Percentiles rank a stretch among this genome's conserved stretches.
phyloP scores from a whole-genome alignment of 805 yeast genomes.

The Barnettozyma californica region DNA sequence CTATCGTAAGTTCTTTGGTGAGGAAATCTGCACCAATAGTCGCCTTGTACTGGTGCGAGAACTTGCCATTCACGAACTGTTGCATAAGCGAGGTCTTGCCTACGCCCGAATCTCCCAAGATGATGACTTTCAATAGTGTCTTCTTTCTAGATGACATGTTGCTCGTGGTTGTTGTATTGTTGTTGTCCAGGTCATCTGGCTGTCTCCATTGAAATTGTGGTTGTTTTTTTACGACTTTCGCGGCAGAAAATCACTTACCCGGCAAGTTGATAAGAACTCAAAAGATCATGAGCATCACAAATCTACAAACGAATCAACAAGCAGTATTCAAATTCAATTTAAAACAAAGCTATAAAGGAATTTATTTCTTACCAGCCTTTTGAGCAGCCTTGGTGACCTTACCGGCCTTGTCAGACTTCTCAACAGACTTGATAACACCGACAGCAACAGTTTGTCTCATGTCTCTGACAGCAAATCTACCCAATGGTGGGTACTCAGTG shows the following conservation, averaged over 20 bases:
- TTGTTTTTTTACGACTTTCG: neutral
- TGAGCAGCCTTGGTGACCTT: conserved; percentile 95
- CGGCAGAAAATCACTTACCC: neutral
- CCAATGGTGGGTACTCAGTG: conserved; percentile 95
- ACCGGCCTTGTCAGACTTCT: conserved; percentile 79
- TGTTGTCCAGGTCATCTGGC: neutral
- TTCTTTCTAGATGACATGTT: conserved; percentile 49
- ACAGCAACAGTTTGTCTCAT: conserved; percentile 99
- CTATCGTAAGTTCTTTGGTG: conserved; percentile 84
- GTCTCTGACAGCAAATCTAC: conserved; percentile 99
- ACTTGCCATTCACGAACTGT: conserved; percentile 92
- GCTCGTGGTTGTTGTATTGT: neutral
- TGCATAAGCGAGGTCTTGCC: conserved; percentile 98
- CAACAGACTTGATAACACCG: conserved; percentile 97
- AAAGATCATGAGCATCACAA: too few species aligned
- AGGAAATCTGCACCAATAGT: conserved; percentile 97
- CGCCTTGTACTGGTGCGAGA: conserved; percentile 93
- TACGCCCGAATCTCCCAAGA: conserved; percentile 95
- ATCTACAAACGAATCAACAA: neutral
- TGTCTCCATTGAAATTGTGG: neutral
- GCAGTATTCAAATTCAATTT: neutral
- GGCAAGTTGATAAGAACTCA: neutral
- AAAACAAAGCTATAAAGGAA: neutral
- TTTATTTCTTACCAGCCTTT: conserved; percentile 27
- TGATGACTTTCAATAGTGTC: conserved; percentile 78